These are phyloP conservation scores for Gloeopeniophorella convolvens DNA, from an alignment of 768 basidiomycete species.

Conservation along the genomic window DNA sequence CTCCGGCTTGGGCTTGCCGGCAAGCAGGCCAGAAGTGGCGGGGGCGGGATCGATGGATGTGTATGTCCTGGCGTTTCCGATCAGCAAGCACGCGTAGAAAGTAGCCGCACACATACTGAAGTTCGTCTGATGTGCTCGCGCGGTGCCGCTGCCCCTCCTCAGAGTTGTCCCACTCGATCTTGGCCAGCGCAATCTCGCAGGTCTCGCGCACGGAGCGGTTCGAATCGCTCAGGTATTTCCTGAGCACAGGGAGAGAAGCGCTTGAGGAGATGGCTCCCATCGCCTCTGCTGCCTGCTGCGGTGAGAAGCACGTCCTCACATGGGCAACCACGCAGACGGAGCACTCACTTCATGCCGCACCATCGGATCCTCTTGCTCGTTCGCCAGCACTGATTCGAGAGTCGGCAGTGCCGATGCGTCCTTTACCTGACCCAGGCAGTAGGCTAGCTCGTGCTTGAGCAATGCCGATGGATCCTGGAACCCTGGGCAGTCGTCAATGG, in stretches of 20 bases:
- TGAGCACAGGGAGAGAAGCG: constrained; percentile 60
- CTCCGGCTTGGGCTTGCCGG: constrained; percentile 46
- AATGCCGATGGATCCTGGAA: constrained; percentile 84
- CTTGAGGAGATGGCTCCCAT: constrained; percentile 86
- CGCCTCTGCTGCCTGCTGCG: constrained; percentile 86
- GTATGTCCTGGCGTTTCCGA: constrained; percentile 45
- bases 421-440: constrained; percentile 92
- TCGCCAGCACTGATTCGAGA: constrained; percentile 68
- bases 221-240: constrained; percentile 63
- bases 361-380: constrained; percentile 81
- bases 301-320: neutral
- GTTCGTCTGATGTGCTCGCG: constrained; percentile 27
- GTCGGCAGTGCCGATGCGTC: constrained; percentile 64
- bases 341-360: constrained; percentile 86
- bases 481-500: constrained; percentile 38
- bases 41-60: constrained; percentile 90
- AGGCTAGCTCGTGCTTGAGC: constrained; percentile 95
- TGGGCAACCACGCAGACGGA: constrained; percentile 15
- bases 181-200: constrained; percentile 93
- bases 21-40: constrained; percentile 56
- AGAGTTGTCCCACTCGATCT: constrained; percentile 88
- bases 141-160: constrained; percentile 56
- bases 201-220: constrained; percentile 84
- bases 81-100: neutral
- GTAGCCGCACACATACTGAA: constrained; percentile 32